A percentile compares a stretch with the other conserved stretches of the same genome.
phyloP scores from a whole-genome alignment of 345 rosid species.

The Dimocarpus longan region DNA sequence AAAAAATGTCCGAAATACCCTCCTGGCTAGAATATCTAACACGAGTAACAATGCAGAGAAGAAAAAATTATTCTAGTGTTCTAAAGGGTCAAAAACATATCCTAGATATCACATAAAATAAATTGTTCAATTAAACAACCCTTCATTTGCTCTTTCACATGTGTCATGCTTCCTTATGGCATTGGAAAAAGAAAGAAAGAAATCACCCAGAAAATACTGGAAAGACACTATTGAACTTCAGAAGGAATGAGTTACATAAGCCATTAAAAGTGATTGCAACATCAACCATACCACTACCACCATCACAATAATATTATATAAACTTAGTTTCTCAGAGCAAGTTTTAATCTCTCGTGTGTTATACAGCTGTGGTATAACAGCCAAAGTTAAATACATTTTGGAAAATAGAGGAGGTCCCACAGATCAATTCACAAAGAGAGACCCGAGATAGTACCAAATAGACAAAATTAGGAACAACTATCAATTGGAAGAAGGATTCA shows the following conservation, averaged over 20 bases:
- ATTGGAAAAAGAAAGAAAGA: neutral
- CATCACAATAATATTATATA: too few species aligned
- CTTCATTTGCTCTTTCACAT: neutral
- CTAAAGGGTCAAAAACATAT: neutral
- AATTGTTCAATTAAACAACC: neutral
- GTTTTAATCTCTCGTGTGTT: too few species aligned
- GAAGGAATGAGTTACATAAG: neutral
- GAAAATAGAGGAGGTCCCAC: neutral
- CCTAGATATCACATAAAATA: neutral
- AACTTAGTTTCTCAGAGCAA: too few species aligned
- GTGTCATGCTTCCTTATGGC: neutral
- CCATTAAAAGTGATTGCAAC: too few species aligned
- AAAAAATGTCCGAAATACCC: conserved; percentile 1
- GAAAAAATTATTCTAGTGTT: neutral
- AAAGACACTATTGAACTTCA: neutral
- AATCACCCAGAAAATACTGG: neutral
- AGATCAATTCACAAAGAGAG: too few species aligned
- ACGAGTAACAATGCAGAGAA: neutral
- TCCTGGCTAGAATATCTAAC: neutral
- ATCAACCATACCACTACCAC: too few species aligned
- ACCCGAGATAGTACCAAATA: too few species aligned
- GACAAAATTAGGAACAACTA: too few species aligned
- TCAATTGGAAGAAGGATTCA: too few species aligned
- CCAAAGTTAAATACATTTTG: neutral
- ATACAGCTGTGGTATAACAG: too few species aligned